Evolutionary conservation across 2,329 filamentous ascomycete species (phyloP), one percentile per base, ranked within the genome.

Genomic region (Gremmenia infestans): DNA sequence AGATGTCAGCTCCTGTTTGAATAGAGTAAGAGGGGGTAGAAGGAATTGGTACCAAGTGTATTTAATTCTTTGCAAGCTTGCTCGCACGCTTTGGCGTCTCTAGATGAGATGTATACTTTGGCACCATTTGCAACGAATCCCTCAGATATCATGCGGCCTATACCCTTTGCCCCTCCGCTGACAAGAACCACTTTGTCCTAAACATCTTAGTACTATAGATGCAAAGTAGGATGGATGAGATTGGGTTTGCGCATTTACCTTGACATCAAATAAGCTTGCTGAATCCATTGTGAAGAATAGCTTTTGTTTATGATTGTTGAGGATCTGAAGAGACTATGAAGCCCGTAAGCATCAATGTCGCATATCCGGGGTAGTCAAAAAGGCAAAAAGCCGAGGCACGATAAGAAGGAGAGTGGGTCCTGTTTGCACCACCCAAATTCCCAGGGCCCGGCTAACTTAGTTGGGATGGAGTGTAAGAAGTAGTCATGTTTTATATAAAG

Each of bases 21-120:
- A 50, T 15, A 45, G 17, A 46, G 17, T 23, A 17, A 28, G 6
- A 43, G 39, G 32, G 42, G 28, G 28, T 32, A 11, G 11, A 32
- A 12, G 6, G 15, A 50, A 12, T 40, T 45, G 23, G 47, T 77
- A 63, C 81, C 77, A 32, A 81, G 74, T 60, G 75, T 72, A 60
- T 80, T 81, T 54, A 85, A 70, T 47, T 81, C 81, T 1, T 82
- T 80, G 35, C 73, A 79, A 17, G 85, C 81, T 48, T 86, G 75
- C 65, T 77, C 74, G 71, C 83, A 84, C 25, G 76, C 73, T 45
- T 81, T 83, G 15, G 81, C 82, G 35, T 87, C 85, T 23, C 82
- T 78, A 5, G 82, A 86, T 5, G 82, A 83, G 60, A 90, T 85
- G 74, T 88, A 89, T 5, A 89, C 86, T 60, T 81, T 86, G 56